Conservation (phyloP, 1,284 basidiomycete genomes). For the Cutaneotrichosporon cyanovorans region DNA sequence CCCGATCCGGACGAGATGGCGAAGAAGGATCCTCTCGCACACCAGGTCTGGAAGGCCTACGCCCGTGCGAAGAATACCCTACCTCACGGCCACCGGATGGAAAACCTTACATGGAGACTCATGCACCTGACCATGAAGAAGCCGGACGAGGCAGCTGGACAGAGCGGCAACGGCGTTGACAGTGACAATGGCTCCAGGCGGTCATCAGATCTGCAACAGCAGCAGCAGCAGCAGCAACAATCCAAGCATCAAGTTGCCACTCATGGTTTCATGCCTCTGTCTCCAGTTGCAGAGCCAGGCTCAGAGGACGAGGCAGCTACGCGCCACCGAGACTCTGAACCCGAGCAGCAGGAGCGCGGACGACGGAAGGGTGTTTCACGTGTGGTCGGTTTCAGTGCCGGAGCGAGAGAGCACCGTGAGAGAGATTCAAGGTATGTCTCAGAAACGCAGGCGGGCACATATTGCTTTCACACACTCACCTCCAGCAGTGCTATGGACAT, state of each 20-base stretch:
- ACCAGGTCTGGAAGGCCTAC: conserved; percentile 97
- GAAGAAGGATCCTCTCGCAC: conserved; percentile 75
- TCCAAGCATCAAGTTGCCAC: too few relatives aligned
- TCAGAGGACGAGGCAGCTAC: neutral
- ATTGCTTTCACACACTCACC: conserved; percentile 7
- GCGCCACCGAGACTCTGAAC: neutral
- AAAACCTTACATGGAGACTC: conserved; percentile 96
- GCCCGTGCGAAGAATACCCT: conserved; percentile 76
- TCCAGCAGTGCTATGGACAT: conserved; percentile 52
- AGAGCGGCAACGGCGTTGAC: conserved; percentile 6
- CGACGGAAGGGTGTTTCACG: conserved; percentile 46
- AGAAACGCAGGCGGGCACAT: neutral
- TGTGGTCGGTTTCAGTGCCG: conserved; percentile 47
- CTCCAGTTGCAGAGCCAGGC: conserved; percentile 1
- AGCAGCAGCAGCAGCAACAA: conserved; percentile 8
- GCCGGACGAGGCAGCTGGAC: conserved; percentile 20
- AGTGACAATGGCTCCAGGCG: neutral
- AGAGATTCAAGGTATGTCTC: conserved; percentile 17
- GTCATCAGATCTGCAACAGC: neutral
- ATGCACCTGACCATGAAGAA: conserved; percentile 83
- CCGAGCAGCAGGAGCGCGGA: conserved; percentile 47
- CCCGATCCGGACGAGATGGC: conserved; percentile 38
- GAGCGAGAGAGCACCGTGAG: conserved; percentile 9
- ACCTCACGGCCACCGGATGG: conserved; percentile 90
- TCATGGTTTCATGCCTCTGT: neutral